These are phyloP conservation scores for Xylaria sp. DNA, from an alignment of 2,329 filamentous ascomycete genomes.

Conservation along the genomic window DNA sequence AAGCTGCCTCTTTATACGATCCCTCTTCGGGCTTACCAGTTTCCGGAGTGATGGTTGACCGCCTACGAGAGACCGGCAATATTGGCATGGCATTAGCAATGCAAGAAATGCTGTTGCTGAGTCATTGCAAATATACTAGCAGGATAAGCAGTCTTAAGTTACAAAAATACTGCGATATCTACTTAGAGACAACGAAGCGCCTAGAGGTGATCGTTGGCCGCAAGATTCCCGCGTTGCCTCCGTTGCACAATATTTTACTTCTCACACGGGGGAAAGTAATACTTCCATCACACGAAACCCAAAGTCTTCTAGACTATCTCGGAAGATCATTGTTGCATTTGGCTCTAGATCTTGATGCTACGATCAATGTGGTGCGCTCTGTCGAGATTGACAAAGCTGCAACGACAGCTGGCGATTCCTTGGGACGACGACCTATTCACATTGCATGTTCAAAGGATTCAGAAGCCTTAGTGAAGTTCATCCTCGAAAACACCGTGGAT, in stretches of 20 bases:
- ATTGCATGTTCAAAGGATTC: neutral
- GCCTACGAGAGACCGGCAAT: neutral
- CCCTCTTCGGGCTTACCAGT: neutral
- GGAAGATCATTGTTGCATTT: constrained; percentile 13
- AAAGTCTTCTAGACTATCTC: neutral
- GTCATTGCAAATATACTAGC: too few species aligned
- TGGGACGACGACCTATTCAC: constrained; percentile 5
- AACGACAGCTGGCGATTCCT: neutral
- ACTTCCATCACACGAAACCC: too few species aligned
- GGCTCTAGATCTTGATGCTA: constrained; percentile 1
- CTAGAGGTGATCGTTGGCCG: neutral
- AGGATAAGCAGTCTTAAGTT: neutral
- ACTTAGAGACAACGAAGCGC: neutral
- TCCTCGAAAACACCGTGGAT: neutral
- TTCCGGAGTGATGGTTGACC: neutral
- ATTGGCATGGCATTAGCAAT: constrained; percentile 2
- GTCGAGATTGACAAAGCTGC: neutral
- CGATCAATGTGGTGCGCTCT: neutral
- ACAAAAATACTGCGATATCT: constrained; percentile 1
- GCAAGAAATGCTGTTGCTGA: neutral
- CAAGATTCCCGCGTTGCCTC: neutral
- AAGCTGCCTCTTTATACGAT: neutral
- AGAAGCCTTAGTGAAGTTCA: neutral
- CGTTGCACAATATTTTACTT: neutral
- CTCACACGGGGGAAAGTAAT: neutral